These are phyloP conservation scores for Ogataea methanolica DNA, from an alignment of 805 yeast genomes.

Conservation along the genomic window DNA sequence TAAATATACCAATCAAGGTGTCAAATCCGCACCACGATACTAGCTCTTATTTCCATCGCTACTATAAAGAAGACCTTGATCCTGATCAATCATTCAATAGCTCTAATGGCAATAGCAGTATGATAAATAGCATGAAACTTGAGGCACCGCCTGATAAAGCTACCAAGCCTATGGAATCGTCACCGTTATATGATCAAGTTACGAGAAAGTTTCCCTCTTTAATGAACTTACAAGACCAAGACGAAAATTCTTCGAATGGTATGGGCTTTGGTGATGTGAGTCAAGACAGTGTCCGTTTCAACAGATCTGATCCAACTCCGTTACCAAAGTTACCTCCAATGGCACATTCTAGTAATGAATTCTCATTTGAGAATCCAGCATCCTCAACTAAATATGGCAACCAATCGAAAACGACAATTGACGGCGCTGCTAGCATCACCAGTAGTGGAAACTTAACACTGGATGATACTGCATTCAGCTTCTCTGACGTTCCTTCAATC, in stretches of 20 bases:
- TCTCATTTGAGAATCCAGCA: conserved; percentile 8
- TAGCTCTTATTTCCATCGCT: not conserved
- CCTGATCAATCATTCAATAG: not conserved
- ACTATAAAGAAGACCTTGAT: not conserved
- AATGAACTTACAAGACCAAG: conserved; percentile 9
- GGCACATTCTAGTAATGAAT: conserved; percentile 1
- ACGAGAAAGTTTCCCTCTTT: conserved; percentile 16
- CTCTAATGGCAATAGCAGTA: not conserved
- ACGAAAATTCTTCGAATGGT: not conserved
- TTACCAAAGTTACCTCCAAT: not conserved
- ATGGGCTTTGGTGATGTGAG: not conserved
- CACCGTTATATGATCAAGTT: conserved; percentile 21
- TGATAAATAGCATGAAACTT: not conserved
- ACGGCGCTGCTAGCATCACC: not conserved
- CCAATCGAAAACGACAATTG: not conserved
- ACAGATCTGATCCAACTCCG: not conserved
- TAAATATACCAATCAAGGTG: conserved; percentile 17
- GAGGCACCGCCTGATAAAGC: not conserved
- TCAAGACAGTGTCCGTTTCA: not conserved
- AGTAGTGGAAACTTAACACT: not conserved
- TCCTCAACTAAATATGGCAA: not conserved
- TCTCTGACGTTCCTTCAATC: not conserved
- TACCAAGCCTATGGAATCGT: not conserved
- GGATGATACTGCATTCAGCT: not conserved
- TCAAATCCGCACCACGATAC: not conserved